A percentile compares a stretch with the other conserved stretches of the same genome.
These are phyloP conservation scores for Drechslerella dactyloides DNA, from an alignment of 2,329 filamentous ascomycete species.

Conservation along the genomic window DNA sequence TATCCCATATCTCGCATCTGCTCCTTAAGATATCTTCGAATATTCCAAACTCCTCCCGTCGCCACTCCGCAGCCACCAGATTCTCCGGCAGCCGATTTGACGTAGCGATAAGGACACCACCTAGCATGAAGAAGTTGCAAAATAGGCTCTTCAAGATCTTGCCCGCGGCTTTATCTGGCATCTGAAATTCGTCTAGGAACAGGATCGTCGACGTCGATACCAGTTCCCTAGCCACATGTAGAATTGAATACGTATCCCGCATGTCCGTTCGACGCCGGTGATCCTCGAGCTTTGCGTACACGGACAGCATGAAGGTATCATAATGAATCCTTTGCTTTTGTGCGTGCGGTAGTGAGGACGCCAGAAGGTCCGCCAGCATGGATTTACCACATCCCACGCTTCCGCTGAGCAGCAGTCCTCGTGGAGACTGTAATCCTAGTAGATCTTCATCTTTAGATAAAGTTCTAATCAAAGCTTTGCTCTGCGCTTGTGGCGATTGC, in stretches of 20 bases:
- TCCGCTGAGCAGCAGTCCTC: constrained; percentile 77
- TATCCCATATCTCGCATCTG: constrained; percentile 82
- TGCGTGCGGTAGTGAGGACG: constrained; percentile 74
- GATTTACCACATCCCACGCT: constrained; percentile 84
- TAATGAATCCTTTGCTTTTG: constrained; percentile 81
- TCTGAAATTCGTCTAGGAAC: constrained; percentile 83
- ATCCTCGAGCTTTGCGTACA: constrained; percentile 73
- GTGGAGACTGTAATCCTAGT: constrained; percentile 70
- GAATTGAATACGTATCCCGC: constrained; percentile 70
- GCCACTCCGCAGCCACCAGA: constrained; percentile 72
- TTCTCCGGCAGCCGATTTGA: constrained; percentile 86
- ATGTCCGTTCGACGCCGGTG: constrained; percentile 60
- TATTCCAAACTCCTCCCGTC: constrained; percentile 72
- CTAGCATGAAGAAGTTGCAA: constrained; percentile 79
- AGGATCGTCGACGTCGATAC: constrained; percentile 76
- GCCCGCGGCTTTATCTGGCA: constrained; percentile 76
- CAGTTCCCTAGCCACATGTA: constrained; percentile 69
- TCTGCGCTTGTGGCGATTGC: constrained; percentile 65
- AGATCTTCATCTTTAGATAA: constrained; percentile 66
- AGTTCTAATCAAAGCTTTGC: constrained; percentile 71
- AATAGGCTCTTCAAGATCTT: constrained; percentile 82
- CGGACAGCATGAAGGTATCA: constrained; percentile 84
- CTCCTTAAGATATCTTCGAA: constrained; percentile 79
- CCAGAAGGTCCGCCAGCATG: constrained; percentile 84
- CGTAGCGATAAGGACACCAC: constrained; percentile 78